These are phyloP conservation scores for Vitis vinifera DNA, from an alignment of 164 flowering plant species.

Conservation along the genomic window DNA sequence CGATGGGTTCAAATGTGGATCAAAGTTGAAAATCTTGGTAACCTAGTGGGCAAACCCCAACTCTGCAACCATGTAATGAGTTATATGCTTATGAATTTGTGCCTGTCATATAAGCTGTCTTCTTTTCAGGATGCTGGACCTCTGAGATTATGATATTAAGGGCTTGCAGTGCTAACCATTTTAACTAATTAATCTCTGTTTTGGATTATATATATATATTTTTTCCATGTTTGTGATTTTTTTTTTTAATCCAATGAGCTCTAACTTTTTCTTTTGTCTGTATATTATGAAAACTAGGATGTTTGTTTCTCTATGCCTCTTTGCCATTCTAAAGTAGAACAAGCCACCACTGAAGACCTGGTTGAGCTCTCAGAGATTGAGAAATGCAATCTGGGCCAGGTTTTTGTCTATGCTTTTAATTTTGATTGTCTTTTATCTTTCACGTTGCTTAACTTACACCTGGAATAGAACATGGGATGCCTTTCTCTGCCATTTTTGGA, in stretches of 20 bases:
- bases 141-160: no score
- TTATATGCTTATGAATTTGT: no score
- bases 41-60: no score
- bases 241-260: not conserved
- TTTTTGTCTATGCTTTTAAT: slow-evolving; percentile 19
- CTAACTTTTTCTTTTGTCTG: not conserved
- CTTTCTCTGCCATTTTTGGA: not conserved
- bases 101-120: no score
- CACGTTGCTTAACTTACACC: not conserved
- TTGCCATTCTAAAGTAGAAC: slow-evolving; percentile 70
- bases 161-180: no score
- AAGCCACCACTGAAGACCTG: slow-evolving; percentile 76
- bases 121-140: no score
- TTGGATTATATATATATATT: no score
- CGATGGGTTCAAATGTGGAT: no score
- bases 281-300: slow-evolving; percentile 44
- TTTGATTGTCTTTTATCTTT: not conserved
- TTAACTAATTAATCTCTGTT: no score
- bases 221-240: not conserved
- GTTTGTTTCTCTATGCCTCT: slow-evolving; percentile 88
- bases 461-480: not conserved
- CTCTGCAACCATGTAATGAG: no score
- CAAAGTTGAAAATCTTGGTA: no score
- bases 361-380: slow-evolving; percentile 94
- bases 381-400: slow-evolving; percentile 88